Percentiles rank a stretch among this genome's conserved stretches.
Conservation (phyloP, 495 filamentous ascomycete species). For the Patellaria atrata region DNA sequence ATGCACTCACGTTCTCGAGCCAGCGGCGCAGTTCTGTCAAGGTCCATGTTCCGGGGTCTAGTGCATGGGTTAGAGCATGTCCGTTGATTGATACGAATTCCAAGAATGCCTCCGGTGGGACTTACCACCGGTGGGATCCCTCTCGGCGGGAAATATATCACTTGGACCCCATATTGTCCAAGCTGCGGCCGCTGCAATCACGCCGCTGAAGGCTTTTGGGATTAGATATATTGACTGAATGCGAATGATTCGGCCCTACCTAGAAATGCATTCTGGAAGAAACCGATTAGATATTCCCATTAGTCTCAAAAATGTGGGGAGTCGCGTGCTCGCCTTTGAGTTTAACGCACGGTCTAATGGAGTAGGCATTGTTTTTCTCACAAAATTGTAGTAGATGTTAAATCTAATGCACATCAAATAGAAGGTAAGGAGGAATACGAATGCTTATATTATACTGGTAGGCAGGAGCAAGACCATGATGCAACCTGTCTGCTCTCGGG, state of each 20-base stretch:
- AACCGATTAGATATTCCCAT: conserved; percentile 9
- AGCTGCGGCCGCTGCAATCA: conserved; percentile 68
- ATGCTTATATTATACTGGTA: no score
- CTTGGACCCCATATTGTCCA: conserved; percentile 67
- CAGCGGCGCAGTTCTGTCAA: conserved; percentile 42
- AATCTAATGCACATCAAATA: no score
- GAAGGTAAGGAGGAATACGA: no score
- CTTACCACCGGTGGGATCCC: conserved; percentile 63
- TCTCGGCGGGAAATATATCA: conserved; percentile 56
- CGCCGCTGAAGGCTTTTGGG: conserved; percentile 53
- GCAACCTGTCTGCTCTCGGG: no score
- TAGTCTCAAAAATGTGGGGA: background rate
- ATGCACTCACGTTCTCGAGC: conserved; percentile 53
- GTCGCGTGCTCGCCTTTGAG: conserved; percentile 7
- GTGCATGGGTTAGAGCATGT: conserved; percentile 3
- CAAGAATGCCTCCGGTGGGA: no score
- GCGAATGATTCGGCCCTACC: conserved; percentile 18
- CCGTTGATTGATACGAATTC: background rate
- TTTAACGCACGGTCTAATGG: conserved; percentile 21
- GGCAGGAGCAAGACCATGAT: no score
- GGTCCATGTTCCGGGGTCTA: conserved; percentile 36
- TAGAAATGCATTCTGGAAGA: conserved; percentile 32
- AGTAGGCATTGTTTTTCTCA: conserved; percentile 23
- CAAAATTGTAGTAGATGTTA: no score
- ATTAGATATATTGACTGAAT: conserved; percentile 4